A percentile compares a stretch with the other conserved stretches of the same genome.
Evolutionary conservation across 768 basidiomycete genomes (phyloP).

Genomic region (Serendipita sp.): DNA sequence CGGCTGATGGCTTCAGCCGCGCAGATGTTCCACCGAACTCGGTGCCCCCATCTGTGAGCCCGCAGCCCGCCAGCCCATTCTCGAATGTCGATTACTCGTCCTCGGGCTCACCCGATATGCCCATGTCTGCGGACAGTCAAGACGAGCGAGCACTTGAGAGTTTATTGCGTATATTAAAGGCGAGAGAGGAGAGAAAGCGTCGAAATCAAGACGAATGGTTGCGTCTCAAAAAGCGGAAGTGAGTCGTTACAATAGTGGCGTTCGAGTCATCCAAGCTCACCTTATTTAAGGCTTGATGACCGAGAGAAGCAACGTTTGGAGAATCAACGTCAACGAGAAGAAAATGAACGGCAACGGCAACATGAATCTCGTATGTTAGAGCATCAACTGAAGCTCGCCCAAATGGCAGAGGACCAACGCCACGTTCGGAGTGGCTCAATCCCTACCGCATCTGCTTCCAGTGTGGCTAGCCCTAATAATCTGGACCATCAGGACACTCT

Average conservation of each 20-base stretch:
- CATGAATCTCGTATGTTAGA: background rate
- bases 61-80: background rate
- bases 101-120: slow-evolving; percentile 1
- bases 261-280: background rate
- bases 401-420: background rate
- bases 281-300: background rate
- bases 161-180: background rate
- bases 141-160: background rate
- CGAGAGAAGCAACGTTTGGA: background rate
- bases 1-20: background rate
- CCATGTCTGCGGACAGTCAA: background rate
- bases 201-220: background rate
- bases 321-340: slow-evolving; percentile 1
- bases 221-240: background rate
- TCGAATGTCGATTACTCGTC: slow-evolving; percentile 3
- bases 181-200: background rate
- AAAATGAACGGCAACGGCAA: background rate
- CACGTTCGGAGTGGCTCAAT: background rate
- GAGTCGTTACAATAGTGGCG: background rate
- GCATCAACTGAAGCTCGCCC: background rate
- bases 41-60: background rate
- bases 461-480: background rate
- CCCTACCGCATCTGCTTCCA: background rate
- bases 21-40: background rate
- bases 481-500: background rate